Base-by-base conservation (phyloP, 73 alveolate species). In the Paramecium octaurelia region DNA sequence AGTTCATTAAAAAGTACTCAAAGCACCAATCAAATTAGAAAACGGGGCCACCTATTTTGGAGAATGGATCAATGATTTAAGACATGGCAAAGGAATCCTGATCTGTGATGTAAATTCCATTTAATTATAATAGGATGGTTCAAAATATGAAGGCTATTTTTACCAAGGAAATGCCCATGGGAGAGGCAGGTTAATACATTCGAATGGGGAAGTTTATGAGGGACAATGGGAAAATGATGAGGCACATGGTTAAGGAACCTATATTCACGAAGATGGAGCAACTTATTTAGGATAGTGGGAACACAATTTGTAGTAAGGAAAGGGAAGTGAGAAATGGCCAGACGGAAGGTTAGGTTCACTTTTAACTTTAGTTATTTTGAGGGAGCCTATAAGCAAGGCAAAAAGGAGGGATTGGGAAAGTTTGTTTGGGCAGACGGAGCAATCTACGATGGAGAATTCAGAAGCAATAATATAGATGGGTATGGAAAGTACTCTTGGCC, bases 361-460 rank as follows among this genome's bases (percentile, higher is more conserved):
- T 71, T 14, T 42, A 20, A 38, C 8, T 21, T 38, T 76, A 76
- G 89, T 38, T 29, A 42, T 68, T 88, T 69, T 86, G 94, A 60
- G 40, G 98, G 98, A 29, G 89, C 69, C 54, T 96, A 96, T 91
- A 73, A 75, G 54, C 84, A 92, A 46, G 98, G 98, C 0, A 95
- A 95, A 88, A 96, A 96, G 86, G 92, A 95, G 18, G 98, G 98
- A 35, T 88, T 80, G 36, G 98, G 98, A 38, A 93, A 93, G 38
- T 96, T 95, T 93, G 54, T 73, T 35, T 96, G 98, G 98, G 92
- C 93, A 12, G 98, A 96, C 91, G 96, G 96, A 85, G 88, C 96
- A 12, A 70, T 92, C 83, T 96, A 95, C 84, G 94, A 94, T 59
- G 98, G 98, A 34, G 98, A 96, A 70, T 95, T 95, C 29, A 92